A percentile compares a stretch with the other conserved stretches of the same genome.
Evolutionary conservation across 1,284 basidiomycete species (phyloP).

Genomic region (Fomitopsis betulina): DNA sequence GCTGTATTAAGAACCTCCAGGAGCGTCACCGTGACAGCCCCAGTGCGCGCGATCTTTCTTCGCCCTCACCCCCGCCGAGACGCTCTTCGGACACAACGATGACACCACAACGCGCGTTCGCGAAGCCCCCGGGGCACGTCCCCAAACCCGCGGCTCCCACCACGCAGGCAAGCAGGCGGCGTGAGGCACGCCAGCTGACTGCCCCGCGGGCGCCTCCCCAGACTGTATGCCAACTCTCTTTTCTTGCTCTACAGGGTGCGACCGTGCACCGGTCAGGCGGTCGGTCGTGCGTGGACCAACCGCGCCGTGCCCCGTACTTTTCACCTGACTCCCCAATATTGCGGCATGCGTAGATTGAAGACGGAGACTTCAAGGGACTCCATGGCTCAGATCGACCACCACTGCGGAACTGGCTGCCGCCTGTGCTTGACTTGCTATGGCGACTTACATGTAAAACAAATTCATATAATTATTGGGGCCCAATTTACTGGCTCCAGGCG

Average conservation of each 20-base stretch:
- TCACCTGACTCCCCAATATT: background rate
- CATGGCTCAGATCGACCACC: background rate
- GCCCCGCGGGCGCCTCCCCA: background rate
- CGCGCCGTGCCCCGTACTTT: background rate
- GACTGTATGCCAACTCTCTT: slow-evolving; percentile 1
- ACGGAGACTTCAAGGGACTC: background rate
- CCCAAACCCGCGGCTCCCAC: background rate
- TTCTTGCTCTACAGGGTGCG: background rate
- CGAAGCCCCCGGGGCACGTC: background rate
- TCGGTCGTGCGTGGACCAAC: background rate
- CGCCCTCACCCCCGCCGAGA: too few relatives aligned
- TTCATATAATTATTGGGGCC: background rate
- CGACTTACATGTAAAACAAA: background rate
- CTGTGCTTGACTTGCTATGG: background rate
- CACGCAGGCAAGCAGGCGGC: background rate
- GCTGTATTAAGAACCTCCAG: background rate
- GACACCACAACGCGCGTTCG: too few relatives aligned
- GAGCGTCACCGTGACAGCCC: background rate
- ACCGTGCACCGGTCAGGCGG: background rate
- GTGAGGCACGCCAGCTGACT: background rate
- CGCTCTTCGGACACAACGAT: too few relatives aligned
- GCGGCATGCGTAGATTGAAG: background rate
- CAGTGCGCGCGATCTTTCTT: background rate
- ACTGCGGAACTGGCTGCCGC: background rate
- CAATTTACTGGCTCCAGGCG: background rate